Conservation (phyloP, 1,284 basidiomycete species). For the Fomes fomentarius region DNA sequence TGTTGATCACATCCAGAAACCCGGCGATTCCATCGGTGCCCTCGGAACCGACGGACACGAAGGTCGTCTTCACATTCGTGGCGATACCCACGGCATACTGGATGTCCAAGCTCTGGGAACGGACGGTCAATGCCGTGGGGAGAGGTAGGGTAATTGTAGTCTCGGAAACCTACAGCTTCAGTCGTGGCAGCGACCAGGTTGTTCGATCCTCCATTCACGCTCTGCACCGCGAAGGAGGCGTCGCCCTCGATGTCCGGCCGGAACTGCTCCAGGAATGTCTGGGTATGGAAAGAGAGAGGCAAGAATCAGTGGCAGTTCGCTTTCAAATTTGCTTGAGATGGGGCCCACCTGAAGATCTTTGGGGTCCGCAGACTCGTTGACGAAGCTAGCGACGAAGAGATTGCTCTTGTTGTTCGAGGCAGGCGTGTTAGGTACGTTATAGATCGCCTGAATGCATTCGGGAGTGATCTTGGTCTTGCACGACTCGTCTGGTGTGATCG, state of each 20-base stretch:
- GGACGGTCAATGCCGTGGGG: too few species aligned
- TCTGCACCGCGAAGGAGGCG: neutral
- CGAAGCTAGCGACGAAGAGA: slow-evolving; percentile 57
- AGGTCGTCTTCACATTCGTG: slow-evolving; percentile 43
- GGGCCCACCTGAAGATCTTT: slow-evolving; percentile 44
- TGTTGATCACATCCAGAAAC: slow-evolving; percentile 35
- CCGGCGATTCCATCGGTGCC: slow-evolving; percentile 17
- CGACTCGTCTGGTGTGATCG: too few species aligned
- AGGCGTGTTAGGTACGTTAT: slow-evolving; percentile 50
- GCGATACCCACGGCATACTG: slow-evolving; percentile 65
- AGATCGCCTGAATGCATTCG: slow-evolving; percentile 51
- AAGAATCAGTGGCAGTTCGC: too few species aligned
- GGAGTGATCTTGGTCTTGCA: slow-evolving; percentile 43
- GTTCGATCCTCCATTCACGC: slow-evolving; percentile 2
- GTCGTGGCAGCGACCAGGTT: neutral
- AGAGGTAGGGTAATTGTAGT: neutral
- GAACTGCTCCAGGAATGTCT: slow-evolving; percentile 50
- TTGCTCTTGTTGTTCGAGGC: slow-evolving; percentile 43
- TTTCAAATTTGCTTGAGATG: too few species aligned
- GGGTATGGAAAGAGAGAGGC: too few species aligned
- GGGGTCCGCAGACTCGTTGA: slow-evolving; percentile 49
- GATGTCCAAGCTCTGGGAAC: slow-evolving; percentile 51
- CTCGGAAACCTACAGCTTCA: slow-evolving; percentile 21
- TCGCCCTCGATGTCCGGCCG: slow-evolving; percentile 47
- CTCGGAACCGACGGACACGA: slow-evolving; percentile 15